Evolutionary conservation across 2,329 filamentous ascomycete genomes (phyloP).

Genomic region (Trichoderma sp.): DNA sequence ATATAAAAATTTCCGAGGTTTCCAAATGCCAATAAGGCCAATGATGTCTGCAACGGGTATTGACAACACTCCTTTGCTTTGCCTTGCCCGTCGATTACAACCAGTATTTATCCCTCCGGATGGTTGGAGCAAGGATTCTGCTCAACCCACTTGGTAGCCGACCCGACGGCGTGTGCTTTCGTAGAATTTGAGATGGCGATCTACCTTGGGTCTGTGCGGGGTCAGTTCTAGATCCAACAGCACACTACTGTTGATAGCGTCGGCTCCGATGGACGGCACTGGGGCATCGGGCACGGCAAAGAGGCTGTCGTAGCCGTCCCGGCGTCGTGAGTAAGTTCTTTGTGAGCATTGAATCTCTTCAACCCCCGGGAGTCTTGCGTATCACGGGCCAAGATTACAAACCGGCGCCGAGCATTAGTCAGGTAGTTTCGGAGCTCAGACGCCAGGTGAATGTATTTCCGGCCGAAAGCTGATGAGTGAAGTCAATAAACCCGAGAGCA

Average conservation of each 20-base stretch:
- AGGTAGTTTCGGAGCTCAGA: neutral
- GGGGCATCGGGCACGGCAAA: neutral
- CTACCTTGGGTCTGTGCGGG: conserved; percentile 11
- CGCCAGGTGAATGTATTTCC: neutral
- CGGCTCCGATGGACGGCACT: neutral
- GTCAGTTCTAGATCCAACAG: neutral
- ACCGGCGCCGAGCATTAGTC: neutral
- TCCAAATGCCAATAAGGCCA: neutral
- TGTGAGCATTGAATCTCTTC: neutral
- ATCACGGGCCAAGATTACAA: neutral
- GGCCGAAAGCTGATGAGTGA: neutral
- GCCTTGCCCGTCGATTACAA: neutral
- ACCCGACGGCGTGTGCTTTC: no score
- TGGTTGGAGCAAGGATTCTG: neutral
- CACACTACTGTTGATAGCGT: neutral
- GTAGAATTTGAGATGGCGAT: neutral
- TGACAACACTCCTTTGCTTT: neutral
- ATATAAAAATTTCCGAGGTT: neutral
- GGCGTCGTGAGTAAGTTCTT: neutral
- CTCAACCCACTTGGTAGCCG: neutral
- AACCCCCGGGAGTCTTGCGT: neutral
- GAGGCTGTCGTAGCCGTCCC: neutral
- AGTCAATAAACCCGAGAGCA: neutral
- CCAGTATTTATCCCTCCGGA: neutral
- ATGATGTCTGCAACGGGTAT: neutral